Base-by-base conservation (phyloP, 208 protist species). In the Wallacemonas sp. region DNA sequence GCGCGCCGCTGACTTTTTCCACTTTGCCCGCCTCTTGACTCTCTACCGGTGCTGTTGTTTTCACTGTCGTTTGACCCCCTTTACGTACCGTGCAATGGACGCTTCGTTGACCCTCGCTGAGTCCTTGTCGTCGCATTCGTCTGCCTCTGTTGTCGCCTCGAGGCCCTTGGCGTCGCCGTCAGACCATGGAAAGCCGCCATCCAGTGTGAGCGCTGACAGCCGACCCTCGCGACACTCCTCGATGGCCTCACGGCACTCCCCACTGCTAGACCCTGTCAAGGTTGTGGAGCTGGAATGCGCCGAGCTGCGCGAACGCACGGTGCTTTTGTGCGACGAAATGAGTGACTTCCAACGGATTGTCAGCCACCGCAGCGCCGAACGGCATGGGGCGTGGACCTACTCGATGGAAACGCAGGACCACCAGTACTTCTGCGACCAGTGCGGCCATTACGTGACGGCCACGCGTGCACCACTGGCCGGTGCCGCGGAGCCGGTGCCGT, bases 321-420 rank as follows among this genome's bases (percentile, higher is more conserved):
- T 54, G 11, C 57, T 95, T 3, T 22, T 49, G 23, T 95, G 86
- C 61, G 85, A 91, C 69, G 84, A 87, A 50, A 36, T 77, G 29
- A 89, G 79, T 2, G 72, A 73, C 31, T 91, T 95, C 77, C 85
- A 92, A 55, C 77, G 81, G n/a, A 80, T 92, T 50, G 79, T 92
- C 0, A 67, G 71, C 38, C 68, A 77, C 33, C 75, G 73, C 26
- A 80, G 88, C 23, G 63, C 69, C 5, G 65, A 73, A 36, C 74
- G 75, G 16, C 70, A 82, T 25, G 83, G 85, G 10, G 31, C 55
- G 25, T 92, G 89, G 81, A 62, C 63, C 20, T 86, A 44, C 75
- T 72, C 33, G 44, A 72, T 66, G 11, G 28, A 14, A 65, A 32
- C 5, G 18, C 49, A 33, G 8, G 42, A 10, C 4, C 57, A 64